These are phyloP conservation scores for Geotrichum reessii DNA, from an alignment of 1,139 yeast species.

Conservation along the genomic window DNA sequence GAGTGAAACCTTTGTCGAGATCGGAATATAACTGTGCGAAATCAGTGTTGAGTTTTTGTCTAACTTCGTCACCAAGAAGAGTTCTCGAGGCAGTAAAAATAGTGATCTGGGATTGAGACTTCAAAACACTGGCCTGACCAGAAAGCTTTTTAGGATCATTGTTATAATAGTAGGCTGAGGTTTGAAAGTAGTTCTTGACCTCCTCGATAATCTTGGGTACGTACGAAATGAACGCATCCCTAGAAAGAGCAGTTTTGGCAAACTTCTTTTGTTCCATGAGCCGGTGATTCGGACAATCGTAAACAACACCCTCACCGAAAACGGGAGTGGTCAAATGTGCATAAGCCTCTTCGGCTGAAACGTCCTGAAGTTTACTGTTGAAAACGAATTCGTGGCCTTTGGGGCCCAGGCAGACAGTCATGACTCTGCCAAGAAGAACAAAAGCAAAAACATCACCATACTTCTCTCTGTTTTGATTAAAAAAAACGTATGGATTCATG, in stretches of 20 bases:
- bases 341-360: slow-evolving; percentile 94
- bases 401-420: slow-evolving; percentile 96
- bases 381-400: slow-evolving; percentile 95
- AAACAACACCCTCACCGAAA: slow-evolving; percentile 93
- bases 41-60: slow-evolving; percentile 71
- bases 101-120: slow-evolving; percentile 89
- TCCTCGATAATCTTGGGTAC: slow-evolving; percentile 88
- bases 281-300: slow-evolving; percentile 89
- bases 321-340: slow-evolving; percentile 94
- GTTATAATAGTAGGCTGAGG: slow-evolving; percentile 42
- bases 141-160: slow-evolving; percentile 32
- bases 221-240: slow-evolving; percentile 74
- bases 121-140: slow-evolving; percentile 68
- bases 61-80: slow-evolving; percentile 84
- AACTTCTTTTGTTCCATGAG: slow-evolving; percentile 98
- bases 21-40: slow-evolving; percentile 86
- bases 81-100: slow-evolving; percentile 94
- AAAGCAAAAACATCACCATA: slow-evolving; percentile 93
- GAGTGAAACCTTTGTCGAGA: slow-evolving; percentile 94
- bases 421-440: slow-evolving; percentile 77
- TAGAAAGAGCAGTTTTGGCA: slow-evolving; percentile 82
- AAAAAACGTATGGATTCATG: slow-evolving; percentile 87
- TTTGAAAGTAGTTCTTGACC: slow-evolving; percentile 56
- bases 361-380: slow-evolving; percentile 84
- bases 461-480: slow-evolving; percentile 66